Base-by-base conservation (phyloP, 1,284 basidiomycete genomes). In the Moesziomyces sp. region DNA sequence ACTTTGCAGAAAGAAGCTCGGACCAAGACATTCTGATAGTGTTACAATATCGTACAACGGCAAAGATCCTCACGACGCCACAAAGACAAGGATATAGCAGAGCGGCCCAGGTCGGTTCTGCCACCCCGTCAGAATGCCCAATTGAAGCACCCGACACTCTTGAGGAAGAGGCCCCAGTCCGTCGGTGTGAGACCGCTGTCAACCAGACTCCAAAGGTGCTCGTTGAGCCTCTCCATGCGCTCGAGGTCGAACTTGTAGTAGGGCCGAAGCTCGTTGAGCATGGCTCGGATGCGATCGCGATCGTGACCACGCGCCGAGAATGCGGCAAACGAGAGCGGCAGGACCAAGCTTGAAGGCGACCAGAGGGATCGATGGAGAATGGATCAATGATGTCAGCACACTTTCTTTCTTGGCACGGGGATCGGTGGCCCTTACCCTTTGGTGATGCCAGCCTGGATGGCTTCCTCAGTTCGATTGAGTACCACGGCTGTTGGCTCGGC, bases 211-310 rank as follows among this genome's bases (percentile, higher is more conserved):
- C 71, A 74, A 3, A 74, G 58, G 24, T 70, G 71, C 46, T 66
- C 62, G 46, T 64, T 58, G 43, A 65, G 71, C 52, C 70, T 69
- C 28, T 62, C 62, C 58, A 74, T 63, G 5, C 62, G 51, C 28
- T 65, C 66, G 21, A 74, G 49, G 43, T 74, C 71, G 43, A 70
- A 74, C 48, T 74, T 69, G 66, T 69, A 74, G 61, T 68, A 68
- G 0, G 64, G 70, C 5, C 64, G 64, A 19, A 74, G 61, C 46
- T 74, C 60, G 43, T 68, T 59, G 42, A 74, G 51, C 61, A 74
- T 59, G 46, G 26, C 44, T 1, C 65, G 65, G 18, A 74, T 74
- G 1, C 70, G 60, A 40, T 53, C 61, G 9, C 70, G 60, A 23
- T 68, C 70, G 19, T 57, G 52, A 14, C 52, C 16, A 4, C 51